Evolutionary conservation across 106 monocot species (phyloP).

Genomic region (Phalaenopsis aphrodite): DNA sequence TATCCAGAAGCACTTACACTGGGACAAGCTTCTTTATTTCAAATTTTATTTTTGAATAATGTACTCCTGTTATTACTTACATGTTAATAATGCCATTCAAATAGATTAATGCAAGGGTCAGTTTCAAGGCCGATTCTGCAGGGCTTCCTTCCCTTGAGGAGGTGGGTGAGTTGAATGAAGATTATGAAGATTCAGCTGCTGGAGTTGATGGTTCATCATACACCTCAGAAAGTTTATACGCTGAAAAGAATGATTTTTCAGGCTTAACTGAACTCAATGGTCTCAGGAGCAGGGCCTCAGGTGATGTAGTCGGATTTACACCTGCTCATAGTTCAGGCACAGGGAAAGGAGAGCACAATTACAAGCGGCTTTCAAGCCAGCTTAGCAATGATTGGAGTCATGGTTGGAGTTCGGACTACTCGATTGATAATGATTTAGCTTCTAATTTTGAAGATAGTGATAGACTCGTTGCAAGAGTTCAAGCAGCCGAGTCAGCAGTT

Average conservation of each 20-base stretch:
- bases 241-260: conserved; percentile 65
- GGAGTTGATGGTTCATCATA: conserved; percentile 67
- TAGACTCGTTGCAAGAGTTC: conserved; percentile 41
- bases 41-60: not conserved
- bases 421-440: conserved; percentile 50
- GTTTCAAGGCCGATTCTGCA: conserved; percentile 32
- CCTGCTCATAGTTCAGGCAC: conserved; percentile 23
- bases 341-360: conserved; percentile 26
- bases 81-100: conserved; percentile 13
- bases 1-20: not conserved
- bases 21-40: not conserved
- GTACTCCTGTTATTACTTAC: not conserved
- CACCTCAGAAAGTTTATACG: conserved; percentile 65
- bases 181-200: conserved; percentile 42
- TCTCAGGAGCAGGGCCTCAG: conserved; percentile 26
- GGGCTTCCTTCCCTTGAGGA: conserved; percentile 43
- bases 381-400: conserved; percentile 53
- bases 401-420: conserved; percentile 70
- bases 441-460: conserved; percentile 65
- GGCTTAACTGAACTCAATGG: conserved; percentile 34
- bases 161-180: conserved; percentile 39
- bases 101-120: conserved; percentile 54
- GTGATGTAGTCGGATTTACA: conserved; percentile 18
- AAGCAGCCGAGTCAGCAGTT: conserved; percentile 64
- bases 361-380: conserved; percentile 31